Evolutionary conservation across 106 monocot genomes (phyloP), one percentile per base, ranked within the genome.

Genomic region (Dioscorea zingiberensis): DNA sequence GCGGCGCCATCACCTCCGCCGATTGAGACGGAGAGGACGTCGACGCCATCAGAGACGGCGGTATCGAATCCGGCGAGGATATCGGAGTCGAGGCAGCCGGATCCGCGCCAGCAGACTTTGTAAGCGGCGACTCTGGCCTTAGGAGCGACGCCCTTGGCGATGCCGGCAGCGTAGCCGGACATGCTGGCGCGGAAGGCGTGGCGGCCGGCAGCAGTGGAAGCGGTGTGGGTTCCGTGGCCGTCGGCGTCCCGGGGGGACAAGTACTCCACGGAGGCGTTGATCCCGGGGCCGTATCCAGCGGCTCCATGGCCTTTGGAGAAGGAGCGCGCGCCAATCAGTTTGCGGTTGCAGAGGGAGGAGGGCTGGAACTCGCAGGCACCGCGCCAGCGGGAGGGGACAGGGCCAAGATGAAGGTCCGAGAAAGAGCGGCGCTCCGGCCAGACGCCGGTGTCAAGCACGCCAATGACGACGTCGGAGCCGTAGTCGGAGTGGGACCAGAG

Each of bases 401-500:
- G 91, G 19, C 80, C 85, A 16, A 97, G 73, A 71, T 88, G 91
- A 44, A 61, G 71, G 44, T 91, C 91, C 27, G 83, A 85, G 77
- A 97, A 88, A 70, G 77, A 77, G 28, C 88, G 76, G 48, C 83
- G 83, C 75, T 97, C 91, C 16, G 95, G 95, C 91, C 91, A 91
- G 32, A 97, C 59, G 44, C 95, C 95, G 32, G 91, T 97, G 77
- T 97, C 95, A 48, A 97, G 83, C 59, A 97, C 73, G 69, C 83
- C 95, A 7, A 97, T 55, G 48, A 97, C 65, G 67, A 88, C 83
- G 45, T 97, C 95, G 47, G 88, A 78, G 7, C 95, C 95, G 72
- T 97, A 97, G 81, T 97, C 85, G 64, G 95, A 88, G 61, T 81
- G 62, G 54, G 91, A 97, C 91, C 95, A 97, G 51, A 97, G 88